Conservation (phyloP, 2,329 filamentous ascomycete species). For the Aspergillus proliferans region DNA sequence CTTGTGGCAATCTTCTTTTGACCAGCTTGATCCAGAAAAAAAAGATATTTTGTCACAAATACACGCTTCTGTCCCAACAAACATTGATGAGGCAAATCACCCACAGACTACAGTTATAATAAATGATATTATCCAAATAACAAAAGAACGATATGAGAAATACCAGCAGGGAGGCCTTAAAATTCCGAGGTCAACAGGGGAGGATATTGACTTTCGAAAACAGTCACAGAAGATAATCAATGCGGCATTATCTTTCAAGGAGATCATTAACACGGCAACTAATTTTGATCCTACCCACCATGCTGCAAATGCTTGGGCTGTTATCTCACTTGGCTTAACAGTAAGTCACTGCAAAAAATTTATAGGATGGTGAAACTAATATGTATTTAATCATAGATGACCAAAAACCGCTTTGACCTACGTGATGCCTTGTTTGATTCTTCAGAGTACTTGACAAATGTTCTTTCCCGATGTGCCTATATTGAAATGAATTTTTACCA, state of each 20-base stretch:
- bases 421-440: slow-evolving; percentile 11
- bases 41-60: slow-evolving; percentile 2
- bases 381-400: slow-evolving; percentile 6
- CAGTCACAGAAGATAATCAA: slow-evolving; percentile 8
- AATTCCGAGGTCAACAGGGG: slow-evolving; percentile 1
- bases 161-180: not conserved
- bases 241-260: slow-evolving; percentile 10
- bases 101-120: slow-evolving; percentile 1
- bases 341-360: not conserved
- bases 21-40: slow-evolving; percentile 6
- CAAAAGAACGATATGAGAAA: slow-evolving; percentile 4
- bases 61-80: not conserved
- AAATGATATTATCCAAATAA: slow-evolving; percentile 6
- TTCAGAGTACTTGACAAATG: slow-evolving; percentile 10
- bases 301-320: slow-evolving; percentile 11
- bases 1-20: slow-evolving; percentile 13
- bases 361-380: not conserved
- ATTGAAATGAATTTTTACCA: slow-evolving; percentile 11
- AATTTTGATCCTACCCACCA: slow-evolving; percentile 9
- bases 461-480: slow-evolving; percentile 6
- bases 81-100: not conserved
- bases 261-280: slow-evolving; percentile 5
- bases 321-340: slow-evolving; percentile 15
- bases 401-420: slow-evolving; percentile 6
- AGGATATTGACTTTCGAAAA: slow-evolving; percentile 4